A percentile compares a stretch with the other conserved stretches of the same genome.
These are phyloP conservation scores for Nitzschia palea DNA, from an alignment of 108 stramenopile genomes.

Conservation along the genomic window DNA sequence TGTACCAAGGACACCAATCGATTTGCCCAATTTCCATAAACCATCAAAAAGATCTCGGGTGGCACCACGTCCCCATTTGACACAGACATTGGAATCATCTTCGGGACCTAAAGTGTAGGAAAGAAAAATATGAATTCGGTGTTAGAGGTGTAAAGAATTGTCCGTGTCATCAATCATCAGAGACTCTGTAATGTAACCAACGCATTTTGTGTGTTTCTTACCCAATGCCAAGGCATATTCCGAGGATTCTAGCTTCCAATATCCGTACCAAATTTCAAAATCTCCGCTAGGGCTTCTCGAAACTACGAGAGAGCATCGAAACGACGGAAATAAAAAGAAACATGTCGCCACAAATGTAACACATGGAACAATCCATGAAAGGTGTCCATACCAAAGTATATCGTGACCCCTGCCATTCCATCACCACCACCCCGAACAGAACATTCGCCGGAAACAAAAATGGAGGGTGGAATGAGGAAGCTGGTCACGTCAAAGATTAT, in stretches of 20 bases:
- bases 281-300: neutral
- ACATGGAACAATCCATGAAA: slow-evolving; percentile 10
- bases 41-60: neutral
- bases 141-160: neutral
- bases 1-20: neutral
- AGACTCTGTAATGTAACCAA: no score
- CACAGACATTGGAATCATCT: slow-evolving; percentile 3
- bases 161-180: neutral
- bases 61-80: neutral
- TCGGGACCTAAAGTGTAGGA: neutral
- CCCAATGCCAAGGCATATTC: slow-evolving; percentile 11
- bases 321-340: slow-evolving; percentile 12
- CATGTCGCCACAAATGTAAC: slow-evolving; percentile 1
- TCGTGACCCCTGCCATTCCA: neutral
- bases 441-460: no score
- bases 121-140: neutral
- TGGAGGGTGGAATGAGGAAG: no score
- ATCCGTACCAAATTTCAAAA: slow-evolving; percentile 4
- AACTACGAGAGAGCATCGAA: slow-evolving; percentile 8
- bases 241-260: slow-evolving; percentile 1
- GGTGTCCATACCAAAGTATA: slow-evolving; percentile 7
- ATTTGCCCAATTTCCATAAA: slow-evolving; percentile 7
- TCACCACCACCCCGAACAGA: neutral
- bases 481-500: no score
- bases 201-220: no score